phyloP scores from a whole-genome alignment of 2,329 filamentous ascomycete genomes.

The Leptographium lundbergii region DNA sequence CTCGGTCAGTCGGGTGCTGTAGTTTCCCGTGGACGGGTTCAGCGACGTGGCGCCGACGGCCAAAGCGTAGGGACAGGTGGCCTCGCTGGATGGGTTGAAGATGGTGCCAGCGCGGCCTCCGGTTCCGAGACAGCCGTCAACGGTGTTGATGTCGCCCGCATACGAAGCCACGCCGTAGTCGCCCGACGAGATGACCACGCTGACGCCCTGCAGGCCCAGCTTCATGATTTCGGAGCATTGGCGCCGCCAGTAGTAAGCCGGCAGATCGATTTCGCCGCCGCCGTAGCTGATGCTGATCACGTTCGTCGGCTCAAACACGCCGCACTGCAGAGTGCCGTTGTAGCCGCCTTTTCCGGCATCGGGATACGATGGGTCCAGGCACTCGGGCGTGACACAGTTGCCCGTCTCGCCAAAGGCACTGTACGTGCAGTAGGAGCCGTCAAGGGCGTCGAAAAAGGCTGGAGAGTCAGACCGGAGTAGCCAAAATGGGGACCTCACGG shows the following conservation, averaged over 20 bases:
- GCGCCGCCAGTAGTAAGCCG: slow-evolving; percentile 38
- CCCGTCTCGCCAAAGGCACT: slow-evolving; percentile 34
- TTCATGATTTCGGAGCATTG: slow-evolving; percentile 40
- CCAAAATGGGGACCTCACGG: not conserved
- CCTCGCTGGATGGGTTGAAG: slow-evolving; percentile 13
- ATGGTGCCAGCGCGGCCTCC: slow-evolving; percentile 8
- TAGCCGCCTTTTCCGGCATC: slow-evolving; percentile 32
- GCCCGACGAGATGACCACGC: slow-evolving; percentile 33
- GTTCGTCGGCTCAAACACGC: slow-evolving; percentile 34
- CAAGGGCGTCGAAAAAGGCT: slow-evolving; percentile 33
- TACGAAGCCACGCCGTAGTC: slow-evolving; percentile 31
- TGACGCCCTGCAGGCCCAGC: slow-evolving; percentile 35
- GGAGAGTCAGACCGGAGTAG: not conserved
- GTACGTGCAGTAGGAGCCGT: slow-evolving; percentile 37
- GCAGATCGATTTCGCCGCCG: slow-evolving; percentile 38
- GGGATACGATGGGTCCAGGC: slow-evolving; percentile 35
- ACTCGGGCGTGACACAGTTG: slow-evolving; percentile 22
- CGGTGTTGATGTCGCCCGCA: slow-evolving; percentile 16
- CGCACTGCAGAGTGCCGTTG: slow-evolving; percentile 27
- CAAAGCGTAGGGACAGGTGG: slow-evolving; percentile 34
- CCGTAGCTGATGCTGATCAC: slow-evolving; percentile 46
- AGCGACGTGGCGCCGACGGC: slow-evolving; percentile 38
- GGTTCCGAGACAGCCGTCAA: slow-evolving; percentile 13
- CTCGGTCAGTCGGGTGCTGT: slow-evolving; percentile 11
- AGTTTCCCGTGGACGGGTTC: slow-evolving; percentile 7